These are phyloP conservation scores for Xenoacremonium recifei DNA, from an alignment of 2,329 filamentous ascomycete species.

Conservation along the genomic window DNA sequence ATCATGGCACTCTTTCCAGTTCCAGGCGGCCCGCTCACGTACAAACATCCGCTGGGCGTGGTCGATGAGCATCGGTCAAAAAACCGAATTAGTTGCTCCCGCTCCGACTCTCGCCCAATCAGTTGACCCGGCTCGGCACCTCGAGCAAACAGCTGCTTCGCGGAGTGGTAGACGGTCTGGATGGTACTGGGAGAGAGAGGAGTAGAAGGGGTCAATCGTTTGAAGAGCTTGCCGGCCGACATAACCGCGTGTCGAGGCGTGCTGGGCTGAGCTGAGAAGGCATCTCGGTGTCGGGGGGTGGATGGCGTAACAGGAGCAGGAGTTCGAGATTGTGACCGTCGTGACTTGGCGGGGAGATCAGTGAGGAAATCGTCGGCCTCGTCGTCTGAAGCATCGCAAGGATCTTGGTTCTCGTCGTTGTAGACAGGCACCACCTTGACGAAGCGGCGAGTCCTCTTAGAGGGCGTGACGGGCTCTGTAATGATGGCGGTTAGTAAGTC, in stretches of 20 bases:
- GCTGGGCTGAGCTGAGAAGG: constrained; percentile 65
- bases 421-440: constrained; percentile 38
- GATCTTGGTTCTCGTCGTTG: constrained; percentile 68
- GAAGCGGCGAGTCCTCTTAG: constrained; percentile 47
- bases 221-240: constrained; percentile 71
- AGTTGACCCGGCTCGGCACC: constrained; percentile 73
- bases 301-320: constrained; percentile 61
- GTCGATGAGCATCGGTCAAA: constrained; percentile 61
- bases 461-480: constrained; percentile 30
- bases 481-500: constrained; percentile 17
- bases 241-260: constrained; percentile 85
- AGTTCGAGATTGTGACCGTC: constrained; percentile 28
- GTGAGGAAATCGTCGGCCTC: constrained; percentile 42
- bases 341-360: constrained; percentile 30
- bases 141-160: constrained; percentile 82
- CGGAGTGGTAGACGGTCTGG: constrained; percentile 81
- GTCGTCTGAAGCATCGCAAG: constrained; percentile 31
- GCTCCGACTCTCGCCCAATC: constrained; percentile 72
- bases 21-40: constrained; percentile 92
- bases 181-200: constrained; percentile 66
- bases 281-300: constrained; percentile 79
- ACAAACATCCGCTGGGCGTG: constrained; percentile 75
- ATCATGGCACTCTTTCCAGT: constrained; percentile 97
- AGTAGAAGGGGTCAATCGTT: constrained; percentile 76
- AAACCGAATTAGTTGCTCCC: constrained; percentile 66